Conservation (phyloP, 75 land plant genomes). For the Cunninghamia lanceolata region DNA sequence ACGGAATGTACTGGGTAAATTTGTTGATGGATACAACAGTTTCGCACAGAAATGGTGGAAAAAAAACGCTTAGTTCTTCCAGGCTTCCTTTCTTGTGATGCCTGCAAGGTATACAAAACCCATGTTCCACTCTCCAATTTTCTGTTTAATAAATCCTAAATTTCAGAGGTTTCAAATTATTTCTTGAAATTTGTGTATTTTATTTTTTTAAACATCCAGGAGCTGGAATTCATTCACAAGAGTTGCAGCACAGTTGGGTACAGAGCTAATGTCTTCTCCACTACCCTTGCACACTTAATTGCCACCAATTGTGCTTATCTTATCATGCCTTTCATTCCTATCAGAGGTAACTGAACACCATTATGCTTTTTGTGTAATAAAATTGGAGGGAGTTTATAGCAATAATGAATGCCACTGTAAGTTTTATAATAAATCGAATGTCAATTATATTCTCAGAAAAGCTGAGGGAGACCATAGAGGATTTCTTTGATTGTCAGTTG, state of each 20-base stretch:
- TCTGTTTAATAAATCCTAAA: not conserved
- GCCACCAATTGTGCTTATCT: slow-evolving; percentile 73
- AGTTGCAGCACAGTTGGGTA: slow-evolving; percentile 80
- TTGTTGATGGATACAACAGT: not conserved
- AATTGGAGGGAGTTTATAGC: not conserved
- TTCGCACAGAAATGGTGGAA: not conserved
- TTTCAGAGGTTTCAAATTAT: not conserved
- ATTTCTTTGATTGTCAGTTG: slow-evolving; percentile 64
- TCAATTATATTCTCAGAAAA: slow-evolving; percentile 31
- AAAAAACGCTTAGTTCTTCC: slow-evolving; percentile 34
- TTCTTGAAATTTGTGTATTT: not conserved
- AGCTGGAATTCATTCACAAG: slow-evolving; percentile 81
- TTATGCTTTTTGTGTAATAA: not conserved
- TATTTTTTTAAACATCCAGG: slow-evolving; percentile 28
- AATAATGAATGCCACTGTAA: not conserved
- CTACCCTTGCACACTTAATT: slow-evolving; percentile 78
- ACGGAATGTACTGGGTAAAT: not conserved
- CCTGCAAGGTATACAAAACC: slow-evolving; percentile 37
- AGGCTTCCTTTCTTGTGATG: slow-evolving; percentile 34
- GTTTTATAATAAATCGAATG: not conserved
- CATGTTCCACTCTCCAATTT: not conserved
- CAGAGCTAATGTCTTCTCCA: slow-evolving; percentile 72
- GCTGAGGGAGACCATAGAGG: slow-evolving; percentile 71
- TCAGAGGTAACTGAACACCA: slow-evolving; percentile 37
- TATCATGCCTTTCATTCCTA: slow-evolving; percentile 61